A percentile compares a stretch with the other conserved stretches of the same genome.
phyloP scores from a whole-genome alignment of 805 yeast species.

The Ogataea nonfermentans region DNA sequence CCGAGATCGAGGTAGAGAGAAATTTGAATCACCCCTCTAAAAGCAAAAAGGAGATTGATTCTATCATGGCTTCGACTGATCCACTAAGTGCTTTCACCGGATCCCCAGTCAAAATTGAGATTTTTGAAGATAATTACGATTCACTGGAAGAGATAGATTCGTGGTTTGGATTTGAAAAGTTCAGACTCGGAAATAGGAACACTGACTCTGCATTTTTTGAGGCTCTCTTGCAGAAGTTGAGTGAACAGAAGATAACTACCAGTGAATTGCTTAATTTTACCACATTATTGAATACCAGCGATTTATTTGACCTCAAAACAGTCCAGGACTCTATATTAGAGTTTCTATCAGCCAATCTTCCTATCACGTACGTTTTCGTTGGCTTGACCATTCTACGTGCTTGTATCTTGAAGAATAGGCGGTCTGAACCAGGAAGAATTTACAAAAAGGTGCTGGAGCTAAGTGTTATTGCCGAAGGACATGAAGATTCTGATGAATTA shows the following conservation, averaged over 20 bases:
- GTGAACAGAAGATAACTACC: slow-evolving; percentile 9
- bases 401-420: slow-evolving; percentile 15
- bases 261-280: slow-evolving; percentile 18
- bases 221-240: slow-evolving; percentile 16
- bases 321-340: slow-evolving; percentile 13
- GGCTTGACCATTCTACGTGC: slow-evolving; percentile 18
- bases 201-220: not conserved
- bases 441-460: slow-evolving; percentile 20
- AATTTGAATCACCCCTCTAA: slow-evolving; percentile 8
- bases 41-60: slow-evolving; percentile 13
- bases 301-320: slow-evolving; percentile 5
- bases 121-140: slow-evolving; percentile 21
- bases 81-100: slow-evolving; percentile 25
- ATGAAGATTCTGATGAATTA: slow-evolving; percentile 18
- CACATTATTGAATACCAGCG: slow-evolving; percentile 6
- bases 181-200: slow-evolving; percentile 6
- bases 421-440: slow-evolving; percentile 6
- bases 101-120: slow-evolving; percentile 17
- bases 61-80: slow-evolving; percentile 24
- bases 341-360: slow-evolving; percentile 11
- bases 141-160: slow-evolving; percentile 16
- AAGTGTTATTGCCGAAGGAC: slow-evolving; percentile 1
- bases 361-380: slow-evolving; percentile 10
- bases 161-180: slow-evolving; percentile 23
- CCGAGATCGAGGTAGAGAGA: not conserved